These are phyloP conservation scores for Cordyceps tenuipes DNA, from an alignment of 2,329 filamentous ascomycete species.

Conservation along the genomic window DNA sequence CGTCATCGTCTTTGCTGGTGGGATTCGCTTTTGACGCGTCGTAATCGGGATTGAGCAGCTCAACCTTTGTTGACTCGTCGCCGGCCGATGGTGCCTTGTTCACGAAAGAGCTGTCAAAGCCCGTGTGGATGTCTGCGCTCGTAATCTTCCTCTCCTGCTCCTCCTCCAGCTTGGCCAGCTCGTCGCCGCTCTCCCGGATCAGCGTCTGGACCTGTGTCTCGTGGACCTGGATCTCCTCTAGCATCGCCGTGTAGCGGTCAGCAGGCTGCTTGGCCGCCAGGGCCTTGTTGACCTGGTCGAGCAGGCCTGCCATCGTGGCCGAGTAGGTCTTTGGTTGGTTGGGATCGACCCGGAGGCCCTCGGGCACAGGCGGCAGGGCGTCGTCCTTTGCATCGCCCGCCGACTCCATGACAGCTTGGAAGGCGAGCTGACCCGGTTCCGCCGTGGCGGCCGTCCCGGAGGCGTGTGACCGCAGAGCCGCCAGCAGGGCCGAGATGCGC, in stretches of 20 bases:
- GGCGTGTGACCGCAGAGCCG: constrained; percentile 65
- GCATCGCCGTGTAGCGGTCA: constrained; percentile 65
- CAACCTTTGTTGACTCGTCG: constrained; percentile 46
- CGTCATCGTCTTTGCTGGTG: constrained; percentile 49
- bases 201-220: constrained; percentile 68
- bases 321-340: constrained; percentile 76
- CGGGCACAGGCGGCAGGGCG: constrained; percentile 64
- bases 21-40: constrained; percentile 14
- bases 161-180: constrained; percentile 74
- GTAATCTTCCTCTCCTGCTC: constrained; percentile 88
- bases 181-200: constrained; percentile 64
- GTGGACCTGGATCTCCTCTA: constrained; percentile 70
- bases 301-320: constrained; percentile 95
- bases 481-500: constrained; percentile 73
- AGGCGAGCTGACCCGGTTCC: constrained; percentile 73
- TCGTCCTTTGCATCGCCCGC: constrained; percentile 65
- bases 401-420: constrained; percentile 80
- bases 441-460: constrained; percentile 51
- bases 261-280: constrained; percentile 67
- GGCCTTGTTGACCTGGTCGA: constrained; percentile 84
- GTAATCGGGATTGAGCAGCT: constrained; percentile 67
- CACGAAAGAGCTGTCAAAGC: constrained; percentile 82
- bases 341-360: constrained; percentile 68
- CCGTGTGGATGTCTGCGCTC: constrained; percentile 78
- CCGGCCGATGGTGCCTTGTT: constrained; percentile 47